Evolutionary conservation across 352 stramenopile genomes (phyloP).

Genomic region (Globisporangium mamillatum): DNA sequence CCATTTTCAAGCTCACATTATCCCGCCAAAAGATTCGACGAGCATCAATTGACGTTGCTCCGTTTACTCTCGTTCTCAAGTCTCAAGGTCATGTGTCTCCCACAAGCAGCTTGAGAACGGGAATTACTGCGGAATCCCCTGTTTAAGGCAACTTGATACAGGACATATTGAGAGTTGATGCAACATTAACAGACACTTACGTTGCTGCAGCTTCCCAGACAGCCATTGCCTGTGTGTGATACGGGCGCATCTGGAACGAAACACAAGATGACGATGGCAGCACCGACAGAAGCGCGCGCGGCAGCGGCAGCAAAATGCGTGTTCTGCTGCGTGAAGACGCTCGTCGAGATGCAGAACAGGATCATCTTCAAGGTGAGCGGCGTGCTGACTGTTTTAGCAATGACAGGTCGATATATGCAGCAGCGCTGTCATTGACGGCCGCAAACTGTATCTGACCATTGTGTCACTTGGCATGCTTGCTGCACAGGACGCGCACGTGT

Average conservation of each 20-base stretch:
- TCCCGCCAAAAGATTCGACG: too few species aligned
- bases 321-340: conserved; percentile 57
- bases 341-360: conserved; percentile 38
- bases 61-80: neutral
- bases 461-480: neutral
- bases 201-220: too few species aligned
- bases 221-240: neutral
- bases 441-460: neutral
- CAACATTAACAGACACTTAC: too few species aligned
- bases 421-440: too few species aligned
- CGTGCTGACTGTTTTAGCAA: neutral
- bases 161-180: too few species aligned
- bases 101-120: neutral
- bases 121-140: neutral
- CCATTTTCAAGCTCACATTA: too few species aligned
- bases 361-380: conserved; percentile 53
- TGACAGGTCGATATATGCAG: neutral
- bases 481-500: conserved; percentile 48
- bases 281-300: neutral
- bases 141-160: neutral
- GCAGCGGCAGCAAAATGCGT: conserved; percentile 24
- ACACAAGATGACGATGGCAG: conserved; percentile 12
- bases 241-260: neutral
- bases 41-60: too few species aligned
- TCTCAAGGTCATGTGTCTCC: neutral